Base-by-base conservation (phyloP, 805 yeast genomes). In the Teunomyces cretensis region DNA sequence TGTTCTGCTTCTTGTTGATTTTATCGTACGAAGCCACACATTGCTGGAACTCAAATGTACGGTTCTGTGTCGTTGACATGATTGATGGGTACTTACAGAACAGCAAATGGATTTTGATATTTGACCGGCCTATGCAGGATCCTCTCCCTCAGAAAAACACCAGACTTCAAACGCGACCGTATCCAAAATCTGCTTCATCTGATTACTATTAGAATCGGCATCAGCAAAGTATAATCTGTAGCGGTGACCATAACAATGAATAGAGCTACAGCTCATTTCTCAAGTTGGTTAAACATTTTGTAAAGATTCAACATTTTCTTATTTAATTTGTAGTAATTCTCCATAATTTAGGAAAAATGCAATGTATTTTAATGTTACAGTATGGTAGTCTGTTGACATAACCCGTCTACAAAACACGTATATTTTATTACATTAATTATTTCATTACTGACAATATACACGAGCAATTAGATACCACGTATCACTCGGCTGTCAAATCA, bases 41-140 rank as follows among this genome's bases (percentile, higher is more conserved):
- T 59, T 90, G 91, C 54, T 90, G 92, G 71, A 92, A 92, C 74
- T 92, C 98, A 50, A 80, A 75, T 7, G 98, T 92, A 54, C 99
- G 76, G 67, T 92, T 95, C 61, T 86, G 92, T 33, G 82, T 73
- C 22, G 65, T 28, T 16, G 55, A 44, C 54, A 51, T 49, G 36
- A 24, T 13, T 35, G 14, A 16, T 24, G 14, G 15, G 27, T n/a
- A 9, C 19, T 35, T 3, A 22, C 22, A 22, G 38, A 35, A 35
- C 38, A 35, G 38, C 38, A 22, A 35, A 22, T 19, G 27, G 22
- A 35, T 35, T 35, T 35, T 35, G 38, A 35, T 35, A 35, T 35
- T 22, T 19, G 28, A 14, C 19, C 11, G 27, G 28, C 8, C 17
- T 35, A 17, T 35, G 38, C 38, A 35, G 38, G 38, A 35, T 11